Evolutionary conservation across 768 basidiomycete genomes (phyloP).

Genomic region (Lentinula sp.): DNA sequence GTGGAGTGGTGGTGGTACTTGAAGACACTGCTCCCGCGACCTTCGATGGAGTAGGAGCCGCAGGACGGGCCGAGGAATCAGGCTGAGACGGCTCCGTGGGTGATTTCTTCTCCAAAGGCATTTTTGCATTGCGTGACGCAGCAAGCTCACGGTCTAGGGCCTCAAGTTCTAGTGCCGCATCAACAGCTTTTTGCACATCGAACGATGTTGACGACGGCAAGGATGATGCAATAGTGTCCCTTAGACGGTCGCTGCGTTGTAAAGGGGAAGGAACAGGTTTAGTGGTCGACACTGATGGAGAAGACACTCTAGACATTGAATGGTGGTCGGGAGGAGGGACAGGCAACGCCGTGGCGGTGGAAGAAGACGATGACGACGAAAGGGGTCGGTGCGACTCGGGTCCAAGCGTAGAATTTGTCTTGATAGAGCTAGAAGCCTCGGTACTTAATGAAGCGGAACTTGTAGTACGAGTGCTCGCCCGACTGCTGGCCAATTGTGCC

Average conservation of each 20-base stretch:
- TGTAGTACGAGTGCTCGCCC: conserved; percentile 44
- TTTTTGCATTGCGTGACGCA: background rate
- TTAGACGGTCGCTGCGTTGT: background rate
- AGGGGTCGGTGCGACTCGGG: conserved; percentile 50
- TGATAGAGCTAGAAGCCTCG: conserved; percentile 52
- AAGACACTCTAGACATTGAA: conserved; percentile 15
- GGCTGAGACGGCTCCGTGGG: conserved; percentile 16
- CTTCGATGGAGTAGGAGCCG: background rate
- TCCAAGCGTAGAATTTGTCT: conserved; percentile 66
- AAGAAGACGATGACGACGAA: conserved; percentile 23
- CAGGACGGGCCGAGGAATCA: background rate
- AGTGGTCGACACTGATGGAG: conserved; percentile 4
- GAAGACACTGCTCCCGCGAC: background rate
- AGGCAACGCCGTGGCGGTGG: conserved; percentile 15
- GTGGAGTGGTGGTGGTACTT: background rate
- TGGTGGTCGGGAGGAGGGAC: background rate
- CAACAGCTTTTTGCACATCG: conserved; percentile 59
- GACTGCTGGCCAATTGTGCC: conserved; percentile 60
- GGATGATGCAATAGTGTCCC: background rate
- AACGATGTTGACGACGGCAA: conserved; percentile 48
- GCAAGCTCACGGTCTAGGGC: conserved; percentile 32
- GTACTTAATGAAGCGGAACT: conserved; percentile 53
- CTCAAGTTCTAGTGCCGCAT: conserved; percentile 61
- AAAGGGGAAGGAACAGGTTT: background rate
- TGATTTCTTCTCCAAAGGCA: conserved; percentile 10